Conservation (phyloP, 352 stramenopile genomes). For the Phytophthora boehmeriae region DNA sequence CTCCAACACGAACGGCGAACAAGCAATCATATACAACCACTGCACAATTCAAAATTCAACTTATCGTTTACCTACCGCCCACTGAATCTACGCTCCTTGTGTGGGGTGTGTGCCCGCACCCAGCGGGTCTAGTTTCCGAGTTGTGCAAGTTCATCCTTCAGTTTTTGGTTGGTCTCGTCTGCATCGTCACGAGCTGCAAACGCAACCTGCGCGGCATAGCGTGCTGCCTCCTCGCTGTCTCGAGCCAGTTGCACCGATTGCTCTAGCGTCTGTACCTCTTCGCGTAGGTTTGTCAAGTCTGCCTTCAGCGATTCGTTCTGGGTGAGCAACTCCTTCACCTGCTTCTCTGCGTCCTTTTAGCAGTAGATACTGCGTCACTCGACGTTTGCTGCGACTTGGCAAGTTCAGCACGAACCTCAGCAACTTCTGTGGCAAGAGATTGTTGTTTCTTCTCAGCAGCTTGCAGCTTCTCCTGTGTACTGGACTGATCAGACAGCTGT, state of each 20-base stretch:
- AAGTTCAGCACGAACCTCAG: conserved; percentile 26
- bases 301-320: conserved; percentile 35
- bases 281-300: conserved; percentile 41
- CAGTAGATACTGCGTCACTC: conserved; percentile 15
- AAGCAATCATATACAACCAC: conserved; percentile 4
- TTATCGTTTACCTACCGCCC: conserved; percentile 21
- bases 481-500: conserved; percentile 37
- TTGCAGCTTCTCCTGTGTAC: conserved; percentile 27
- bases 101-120: conserved; percentile 19
- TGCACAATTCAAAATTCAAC: conserved; percentile 44
- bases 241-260: conserved; percentile 50
- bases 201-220: conserved; percentile 71
- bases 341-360: conserved; percentile 31
- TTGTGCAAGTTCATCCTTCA: conserved; percentile 49
- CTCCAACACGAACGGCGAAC: no score
- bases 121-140: conserved; percentile 29
- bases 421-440: conserved; percentile 21
- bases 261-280: conserved; percentile 52
- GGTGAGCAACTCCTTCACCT: conserved; percentile 29
- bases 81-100: conserved; percentile 17
- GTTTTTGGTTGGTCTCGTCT: conserved; percentile 51
- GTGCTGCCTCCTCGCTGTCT: conserved; percentile 74
- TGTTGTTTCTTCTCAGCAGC: conserved; percentile 32
- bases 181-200: conserved; percentile 70
- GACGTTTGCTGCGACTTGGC: conserved; percentile 25